Evolutionary conservation across 306 rosid species (phyloP), one percentile per base, ranked within the genome.

Genomic region (Nissolia schottii): DNA sequence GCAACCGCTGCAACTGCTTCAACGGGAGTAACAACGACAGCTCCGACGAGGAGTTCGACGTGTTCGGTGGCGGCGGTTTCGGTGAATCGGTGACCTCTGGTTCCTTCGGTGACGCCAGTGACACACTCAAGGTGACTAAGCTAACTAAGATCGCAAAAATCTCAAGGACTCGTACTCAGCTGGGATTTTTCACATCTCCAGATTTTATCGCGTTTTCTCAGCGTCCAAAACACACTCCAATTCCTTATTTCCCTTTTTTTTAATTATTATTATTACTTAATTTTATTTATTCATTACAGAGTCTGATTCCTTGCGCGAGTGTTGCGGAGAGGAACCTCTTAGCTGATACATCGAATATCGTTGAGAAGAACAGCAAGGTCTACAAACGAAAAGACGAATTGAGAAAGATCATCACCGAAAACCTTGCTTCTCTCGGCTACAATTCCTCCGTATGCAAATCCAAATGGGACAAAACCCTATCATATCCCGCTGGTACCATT

Each of bases 1-100:
- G 96, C 50, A 89, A 89, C 64, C 97, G 90, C 85, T 94, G 96
- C 81, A 94, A 94, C 77, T 94, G 97, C 82, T 94, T 94, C 60
- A 87, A 94, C 79, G 95, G 89, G 5, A 94, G 86, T 75, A 60
- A 71, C 81, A 91, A 94, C 59, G 97, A 89, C 35, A 85, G 90
- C 79, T 94, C 99, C 77, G 97, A 94, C 70, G 99, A 94, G 12
- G 96, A 95, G 49, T 79, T 89, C 54, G 97, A 95, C 31, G 34
- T 86, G 62, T 89, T 89, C 34, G 73, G 73, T 8, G 85, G 85
- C 34, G 79, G 84, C 13, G 29, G 29, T 22, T 88, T 82, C 38
- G 84, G 82, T 2, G 99, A 95, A 12, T 79, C 87, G 14, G 20
- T 65, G 71, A 4, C 82, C 77, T 38, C 88, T 28, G 93, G 92